These are phyloP conservation scores for Schizosaccharomyces versatilis DNA, from an alignment of 1,139 yeast genomes.

Conservation along the genomic window DNA sequence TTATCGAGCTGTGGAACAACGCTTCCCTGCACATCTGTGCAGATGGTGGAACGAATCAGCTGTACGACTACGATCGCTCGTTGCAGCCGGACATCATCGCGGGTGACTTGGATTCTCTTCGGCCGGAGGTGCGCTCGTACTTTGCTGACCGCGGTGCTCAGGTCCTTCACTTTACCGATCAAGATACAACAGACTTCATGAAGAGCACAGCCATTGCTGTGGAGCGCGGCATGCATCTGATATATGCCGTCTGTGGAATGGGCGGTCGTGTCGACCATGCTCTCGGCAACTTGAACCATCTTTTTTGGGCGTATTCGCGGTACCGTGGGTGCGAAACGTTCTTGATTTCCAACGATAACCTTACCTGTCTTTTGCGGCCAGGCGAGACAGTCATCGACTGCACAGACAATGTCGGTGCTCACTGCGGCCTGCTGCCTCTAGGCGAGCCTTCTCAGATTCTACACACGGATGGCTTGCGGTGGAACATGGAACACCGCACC, in stretches of 20 bases:
- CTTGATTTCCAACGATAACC: not conserved
- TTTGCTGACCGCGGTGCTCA: not conserved
- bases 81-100: not conserved
- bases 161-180: not conserved
- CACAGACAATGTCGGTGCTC: not conserved
- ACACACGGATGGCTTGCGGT: not conserved
- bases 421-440: not conserved
- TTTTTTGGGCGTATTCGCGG: not conserved
- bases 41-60: conserved; percentile 2
- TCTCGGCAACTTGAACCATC: not conserved
- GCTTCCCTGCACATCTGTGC: conserved; percentile 2
- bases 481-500: not conserved
- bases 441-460: not conserved
- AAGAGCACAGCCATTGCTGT: not conserved
- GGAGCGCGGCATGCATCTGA: not conserved
- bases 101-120: conserved; percentile 1
- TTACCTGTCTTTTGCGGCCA: not conserved
- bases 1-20: not conserved
- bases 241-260: not conserved
- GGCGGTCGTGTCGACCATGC: conserved; percentile 3
- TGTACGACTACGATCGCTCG: not conserved
- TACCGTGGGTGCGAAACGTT: not conserved
- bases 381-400: not conserved
- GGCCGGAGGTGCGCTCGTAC: not conserved
- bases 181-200: conserved; percentile 1